A percentile compares a stretch with the other conserved stretches of the same genome.
Evolutionary conservation across 768 basidiomycete species (phyloP).

Genomic region (Asterophora lycoperdoides): DNA sequence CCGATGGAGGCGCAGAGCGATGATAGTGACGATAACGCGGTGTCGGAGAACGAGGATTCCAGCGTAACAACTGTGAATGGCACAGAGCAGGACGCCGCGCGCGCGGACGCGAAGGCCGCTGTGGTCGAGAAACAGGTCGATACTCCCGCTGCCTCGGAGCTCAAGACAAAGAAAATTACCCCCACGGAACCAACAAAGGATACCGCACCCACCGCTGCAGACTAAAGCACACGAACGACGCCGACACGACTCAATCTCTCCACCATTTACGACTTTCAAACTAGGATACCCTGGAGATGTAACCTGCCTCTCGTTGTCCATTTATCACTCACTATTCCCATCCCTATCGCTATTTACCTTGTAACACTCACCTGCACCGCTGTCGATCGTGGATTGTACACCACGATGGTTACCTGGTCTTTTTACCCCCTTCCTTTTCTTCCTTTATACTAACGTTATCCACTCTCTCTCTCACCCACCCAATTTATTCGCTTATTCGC

Average conservation of each 20-base stretch:
- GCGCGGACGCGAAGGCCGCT: not conserved
- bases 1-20: constrained; percentile 13
- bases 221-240: constrained; percentile 2
- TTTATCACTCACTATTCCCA: not conserved
- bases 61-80: not conserved
- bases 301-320: constrained; percentile 8
- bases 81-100: not conserved
- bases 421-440: not conserved
- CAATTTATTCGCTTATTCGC: constrained; percentile 2
- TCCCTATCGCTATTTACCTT: constrained; percentile 1
- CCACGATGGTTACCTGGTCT: constrained; percentile 10
- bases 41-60: constrained; percentile 8
- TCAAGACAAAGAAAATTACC: not conserved
- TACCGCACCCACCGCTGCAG: not conserved
- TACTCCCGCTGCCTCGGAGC: not conserved
- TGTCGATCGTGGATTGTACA: constrained; percentile 7
- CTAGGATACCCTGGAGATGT: constrained; percentile 13
- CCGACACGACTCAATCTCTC: constrained; percentile 6
- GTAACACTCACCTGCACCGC: constrained; percentile 10
- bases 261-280: constrained; percentile 3
- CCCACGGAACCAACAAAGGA: constrained; percentile 2
- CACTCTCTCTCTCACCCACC: not conserved
- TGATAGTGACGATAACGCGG: constrained; percentile 12
- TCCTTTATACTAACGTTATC: constrained; percentile 1
- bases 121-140: constrained; percentile 3